These are phyloP conservation scores for Nephelium lappaceum DNA, from an alignment of 345 rosid genomes.

Conservation along the genomic window DNA sequence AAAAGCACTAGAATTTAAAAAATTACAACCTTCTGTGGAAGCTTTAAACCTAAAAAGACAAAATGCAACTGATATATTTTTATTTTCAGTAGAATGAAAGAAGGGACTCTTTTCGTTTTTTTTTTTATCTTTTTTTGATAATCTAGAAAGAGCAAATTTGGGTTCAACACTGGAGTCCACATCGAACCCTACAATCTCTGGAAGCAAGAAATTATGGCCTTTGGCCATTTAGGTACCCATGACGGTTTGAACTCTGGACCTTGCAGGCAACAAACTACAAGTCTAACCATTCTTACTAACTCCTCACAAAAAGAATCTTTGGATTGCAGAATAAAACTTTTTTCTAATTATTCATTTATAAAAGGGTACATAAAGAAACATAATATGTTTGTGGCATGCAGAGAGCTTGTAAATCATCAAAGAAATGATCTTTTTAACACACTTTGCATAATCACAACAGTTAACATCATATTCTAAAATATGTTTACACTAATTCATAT, in stretches of 20 bases:
- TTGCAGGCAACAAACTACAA: no score
- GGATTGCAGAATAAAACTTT: neutral
- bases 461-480: neutral
- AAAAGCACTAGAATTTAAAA: slow-evolving; percentile 18
- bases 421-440: neutral
- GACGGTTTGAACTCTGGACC: no score
- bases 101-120: neutral
- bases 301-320: no score
- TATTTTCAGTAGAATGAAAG: neutral
- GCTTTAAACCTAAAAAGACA: slow-evolving; percentile 4
- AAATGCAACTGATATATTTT: neutral
- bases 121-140: no score
- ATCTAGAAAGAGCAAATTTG: no score
- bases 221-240: no score
- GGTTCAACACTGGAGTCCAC: no score
- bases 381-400: neutral
- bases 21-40: neutral
- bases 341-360: no score
- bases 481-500: neutral
- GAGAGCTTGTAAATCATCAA: neutral
- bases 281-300: no score
- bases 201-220: no score
- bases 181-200: no score
- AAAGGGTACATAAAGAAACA: neutral
- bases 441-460: neutral